Evolutionary conservation across 2,329 filamentous ascomycete species (phyloP).

Genomic region (Elsinoe perseae): DNA sequence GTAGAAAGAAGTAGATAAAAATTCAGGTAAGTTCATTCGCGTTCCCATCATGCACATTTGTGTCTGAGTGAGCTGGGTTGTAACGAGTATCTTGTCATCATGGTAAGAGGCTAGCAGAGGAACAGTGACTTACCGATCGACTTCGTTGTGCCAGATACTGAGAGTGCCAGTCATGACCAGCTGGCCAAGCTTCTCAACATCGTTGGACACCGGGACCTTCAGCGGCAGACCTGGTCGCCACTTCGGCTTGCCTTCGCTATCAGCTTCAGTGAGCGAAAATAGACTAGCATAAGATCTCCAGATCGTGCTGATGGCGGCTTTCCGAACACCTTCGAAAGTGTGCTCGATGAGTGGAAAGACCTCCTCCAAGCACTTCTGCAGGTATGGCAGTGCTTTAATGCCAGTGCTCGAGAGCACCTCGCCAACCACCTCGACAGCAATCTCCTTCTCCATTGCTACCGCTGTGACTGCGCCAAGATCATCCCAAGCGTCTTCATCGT

Average conservation of each 20-base stretch:
- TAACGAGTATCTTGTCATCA: conserved; percentile 88
- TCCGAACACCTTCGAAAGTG: conserved; percentile 85
- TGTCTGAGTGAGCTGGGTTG: conserved; percentile 99
- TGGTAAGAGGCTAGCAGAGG: conserved; percentile 29
- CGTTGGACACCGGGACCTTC: conserved; percentile 66
- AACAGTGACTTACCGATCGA: conserved; percentile 69
- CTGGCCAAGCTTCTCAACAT: conserved; percentile 77
- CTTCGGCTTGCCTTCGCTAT: conserved; percentile 68
- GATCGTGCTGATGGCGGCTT: conserved; percentile 81
- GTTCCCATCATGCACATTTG: conserved; percentile 85
- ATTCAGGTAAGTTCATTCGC: conserved; percentile 43
- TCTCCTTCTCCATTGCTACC: conserved; percentile 92
- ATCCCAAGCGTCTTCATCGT: conserved; percentile 75
- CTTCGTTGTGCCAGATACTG: conserved; percentile 79
- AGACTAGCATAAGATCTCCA: conserved; percentile 91
- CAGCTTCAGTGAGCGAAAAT: conserved; percentile 63
- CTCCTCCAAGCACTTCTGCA: conserved; percentile 78
- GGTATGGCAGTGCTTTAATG: conserved; percentile 70
- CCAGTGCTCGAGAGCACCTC: conserved; percentile 86
- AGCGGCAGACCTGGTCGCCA: conserved; percentile 85
- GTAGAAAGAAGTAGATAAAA: neutral
- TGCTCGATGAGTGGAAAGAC: conserved; percentile 78
- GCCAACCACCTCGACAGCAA: conserved; percentile 88
- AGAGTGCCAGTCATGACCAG: conserved; percentile 79
- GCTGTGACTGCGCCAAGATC: conserved; percentile 78